Evolutionary conservation across 2,329 filamentous ascomycete genomes (phyloP), one percentile per base, ranked within the genome.

Genomic region (Exserohilum rostratum): DNA sequence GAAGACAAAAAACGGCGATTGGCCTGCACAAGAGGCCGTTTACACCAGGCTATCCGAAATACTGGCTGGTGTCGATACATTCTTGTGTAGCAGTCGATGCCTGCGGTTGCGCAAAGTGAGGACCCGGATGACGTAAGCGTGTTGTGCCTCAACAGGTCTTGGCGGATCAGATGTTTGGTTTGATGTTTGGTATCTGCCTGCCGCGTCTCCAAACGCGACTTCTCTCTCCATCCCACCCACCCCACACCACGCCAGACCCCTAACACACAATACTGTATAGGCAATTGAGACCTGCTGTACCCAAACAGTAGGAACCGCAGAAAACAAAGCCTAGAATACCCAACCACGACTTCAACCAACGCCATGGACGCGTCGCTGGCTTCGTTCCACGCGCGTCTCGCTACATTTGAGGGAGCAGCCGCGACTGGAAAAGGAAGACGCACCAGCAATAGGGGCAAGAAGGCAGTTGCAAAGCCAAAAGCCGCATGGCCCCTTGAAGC

Each of bases 401-500:
- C 87, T 29, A 93, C 91, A 10, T 99, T 98, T 75, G 83, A 89
- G 46, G 51, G 46, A 54, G 80, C 80, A 49, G 76, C 85, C 2
- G 83, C 90, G 50, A 82, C 84, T 11, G 78, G 83, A 33, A 78
- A 83, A 35, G 91, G 91, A 74, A 87, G 90, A 67, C 84, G 90
- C 71, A 82, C 84, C 27, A 95, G 90, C 11, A 85, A 82, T 54
- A 81, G 81, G 44, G 83, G 83, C 65, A 83, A 83, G 57, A 88
- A 88, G 55, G 59, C 65, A 39, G 63, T 64, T 70, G 72, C 66
- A 5, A 72, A 71, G 46, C 48, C 62, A 20, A 71, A 68, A 37
- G 66, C 73, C 6, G 69, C 73, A 73, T 99, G 95, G 95, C 92
- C 93, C 18, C 91, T 96, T 74, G 82, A 84, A 60, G 82, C 78